Conservation (phyloP, 306 rosid genomes). For the Trifolium repens region DNA sequence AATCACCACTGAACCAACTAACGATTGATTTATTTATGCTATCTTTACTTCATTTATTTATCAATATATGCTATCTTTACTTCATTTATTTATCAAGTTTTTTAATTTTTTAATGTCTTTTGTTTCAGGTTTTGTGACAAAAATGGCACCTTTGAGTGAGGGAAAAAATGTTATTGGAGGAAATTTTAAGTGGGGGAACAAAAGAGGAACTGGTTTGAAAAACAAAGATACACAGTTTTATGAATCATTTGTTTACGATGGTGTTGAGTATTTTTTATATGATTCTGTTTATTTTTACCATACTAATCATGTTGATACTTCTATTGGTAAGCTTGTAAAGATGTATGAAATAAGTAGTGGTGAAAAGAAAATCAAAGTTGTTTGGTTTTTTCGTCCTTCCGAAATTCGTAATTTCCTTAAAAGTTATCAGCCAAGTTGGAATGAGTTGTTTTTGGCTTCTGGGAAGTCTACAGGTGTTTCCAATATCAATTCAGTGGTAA, state of each 20-base stretch:
- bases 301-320: constrained; percentile 45
- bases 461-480: constrained; percentile 59
- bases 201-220: constrained; percentile 33
- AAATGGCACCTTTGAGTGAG: not conserved
- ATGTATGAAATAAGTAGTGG: constrained; percentile 49
- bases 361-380: constrained; percentile 48
- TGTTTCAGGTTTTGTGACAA: not conserved
- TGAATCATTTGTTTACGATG: constrained; percentile 56
- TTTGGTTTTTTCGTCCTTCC: constrained; percentile 65
- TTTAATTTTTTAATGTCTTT: too few relatives aligned
- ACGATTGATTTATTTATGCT: too few relatives aligned
- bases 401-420: constrained; percentile 50
- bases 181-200: constrained; percentile 61
- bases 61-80: too few relatives aligned
- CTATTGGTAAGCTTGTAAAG: constrained; percentile 60
- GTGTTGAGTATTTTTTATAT: constrained; percentile 55
- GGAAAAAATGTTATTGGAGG: constrained; percentile 35
- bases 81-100: too few relatives aligned
- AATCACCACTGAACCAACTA: too few relatives aligned
- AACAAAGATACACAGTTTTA: constrained; percentile 39
- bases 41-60: too few relatives aligned
- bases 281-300: constrained; percentile 55
- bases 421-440: constrained; percentile 52
- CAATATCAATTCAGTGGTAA: constrained; percentile 57
- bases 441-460: constrained; percentile 71